Base-by-base conservation (phyloP, 371 early-diverging fungal genomes). In the Haplosporangium sp. region DNA sequence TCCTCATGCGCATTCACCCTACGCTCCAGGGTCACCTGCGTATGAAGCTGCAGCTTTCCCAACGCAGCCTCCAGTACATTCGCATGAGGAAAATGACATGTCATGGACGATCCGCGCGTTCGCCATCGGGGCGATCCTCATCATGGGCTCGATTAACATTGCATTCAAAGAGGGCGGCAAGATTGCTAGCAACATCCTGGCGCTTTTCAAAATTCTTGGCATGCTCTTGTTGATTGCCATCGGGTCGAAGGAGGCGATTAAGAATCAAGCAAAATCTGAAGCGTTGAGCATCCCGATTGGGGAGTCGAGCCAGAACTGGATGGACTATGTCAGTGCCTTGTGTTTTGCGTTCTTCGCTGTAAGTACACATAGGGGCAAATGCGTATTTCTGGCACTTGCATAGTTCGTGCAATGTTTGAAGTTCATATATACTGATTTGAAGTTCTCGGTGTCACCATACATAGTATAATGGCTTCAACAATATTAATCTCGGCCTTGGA, bases 311-410 rank as follows among this genome's bases (percentile, higher is more conserved):
- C 80, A 73, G 2, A 66, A 80, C 29, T 59, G 69, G 13, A 38
- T 73, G 38, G 80, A 80, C 38, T 80, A 80, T 59, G 73, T 73
- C 43, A 73, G 73, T 48, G 80, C 80, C 6, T 46, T 80, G 29
- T 80, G 80, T 54, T 80, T 73, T 54, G 80, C 80, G 10, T 80
- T 80, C 54, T 80, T 80, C 36, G 80, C 80, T 38, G 80, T 80
- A 73, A 73, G 80, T 64, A 3, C 29, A 29, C 29, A 29, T 29
- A 1, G 4, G 1, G 9, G 7, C 2, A n/a, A 16, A 6, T 37
- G 29, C 14, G n/a, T 50, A 41, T 11, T 23, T 52, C 58, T 47
- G 14, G 4, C 29, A 29, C 29, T 29, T 29, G 29, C 29, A 29
- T 4, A 29, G 29, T 4, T 29, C 4, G 29, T 29, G 29, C 29